A percentile compares a stretch with the other conserved stretches of the same genome.
phyloP scores from a whole-genome alignment of 176 grass and related monocot species.

The Phoenix roebelenii region DNA sequence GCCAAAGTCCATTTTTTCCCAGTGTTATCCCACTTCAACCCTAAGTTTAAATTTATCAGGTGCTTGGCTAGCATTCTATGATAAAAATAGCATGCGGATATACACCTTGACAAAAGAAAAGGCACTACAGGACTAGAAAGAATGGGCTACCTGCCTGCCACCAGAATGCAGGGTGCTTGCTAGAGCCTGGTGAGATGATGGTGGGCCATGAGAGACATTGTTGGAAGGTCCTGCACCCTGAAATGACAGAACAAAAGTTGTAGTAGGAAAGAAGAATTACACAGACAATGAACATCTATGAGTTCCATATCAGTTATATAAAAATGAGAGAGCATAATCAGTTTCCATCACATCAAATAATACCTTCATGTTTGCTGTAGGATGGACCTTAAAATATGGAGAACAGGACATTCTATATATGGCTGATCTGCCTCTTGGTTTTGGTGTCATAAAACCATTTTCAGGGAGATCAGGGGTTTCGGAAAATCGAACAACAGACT shows the following conservation, averaged over 20 bases:
- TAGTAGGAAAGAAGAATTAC: constrained; percentile 8
- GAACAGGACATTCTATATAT: constrained; percentile 27
- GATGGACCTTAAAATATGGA: constrained; percentile 22
- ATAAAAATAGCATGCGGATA: not conserved
- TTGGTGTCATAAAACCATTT: constrained; percentile 14
- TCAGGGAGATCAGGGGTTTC: not conserved
- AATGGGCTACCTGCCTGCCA: constrained; percentile 42
- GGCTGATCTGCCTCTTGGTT: constrained; percentile 16
- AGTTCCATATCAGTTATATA: no score
- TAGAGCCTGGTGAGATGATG: constrained; percentile 20
- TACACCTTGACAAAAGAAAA: not conserved
- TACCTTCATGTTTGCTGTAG: no score
- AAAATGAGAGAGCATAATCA: no score
- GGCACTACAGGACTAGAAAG: not conserved
- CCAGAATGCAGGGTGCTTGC: constrained; percentile 19
- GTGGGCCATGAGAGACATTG: constrained; percentile 23
- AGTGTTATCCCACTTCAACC: no score
- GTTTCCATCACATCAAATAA: no score
- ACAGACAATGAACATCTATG: no score
- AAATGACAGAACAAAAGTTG: constrained; percentile 9
- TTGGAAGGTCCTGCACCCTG: constrained; percentile 34
- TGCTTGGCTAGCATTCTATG: not conserved
- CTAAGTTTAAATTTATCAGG: no score
- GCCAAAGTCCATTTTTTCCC: no score
- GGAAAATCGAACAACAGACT: constrained; percentile 6